Percentiles rank a stretch among this genome's conserved stretches.
Conservation (phyloP, 495 filamentous ascomycete species). For the Podospora bellae-mahoneyi region DNA sequence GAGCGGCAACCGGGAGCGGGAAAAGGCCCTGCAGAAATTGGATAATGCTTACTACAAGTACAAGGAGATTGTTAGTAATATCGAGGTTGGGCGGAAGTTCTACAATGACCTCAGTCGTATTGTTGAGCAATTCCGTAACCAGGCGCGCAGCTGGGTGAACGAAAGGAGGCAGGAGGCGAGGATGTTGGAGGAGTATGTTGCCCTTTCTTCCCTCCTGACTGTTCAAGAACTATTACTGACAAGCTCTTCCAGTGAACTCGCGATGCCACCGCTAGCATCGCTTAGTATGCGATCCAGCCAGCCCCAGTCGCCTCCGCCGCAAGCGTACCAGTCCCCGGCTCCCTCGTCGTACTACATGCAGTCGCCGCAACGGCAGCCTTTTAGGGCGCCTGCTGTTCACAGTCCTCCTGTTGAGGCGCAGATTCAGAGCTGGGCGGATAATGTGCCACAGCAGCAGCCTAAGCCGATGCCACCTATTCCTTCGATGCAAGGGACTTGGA, state of each 20-base stretch:
- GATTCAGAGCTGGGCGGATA: slow-evolving; percentile 48
- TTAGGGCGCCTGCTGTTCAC: slow-evolving; percentile 29
- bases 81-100: slow-evolving; percentile 88
- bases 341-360: slow-evolving; percentile 29
- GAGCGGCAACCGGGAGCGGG: slow-evolving; percentile 70
- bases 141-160: slow-evolving; percentile 72
- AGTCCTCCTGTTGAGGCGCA: slow-evolving; percentile 42
- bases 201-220: not conserved
- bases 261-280: slow-evolving; percentile 48
- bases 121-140: slow-evolving; percentile 68
- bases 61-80: slow-evolving; percentile 85
- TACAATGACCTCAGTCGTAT: slow-evolving; percentile 94
- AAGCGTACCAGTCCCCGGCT: slow-evolving; percentile 18
- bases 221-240: slow-evolving; percentile 14
- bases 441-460: slow-evolving; percentile 53
- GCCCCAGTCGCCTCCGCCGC: slow-evolving; percentile 16
- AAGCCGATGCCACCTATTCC: slow-evolving; percentile 45
- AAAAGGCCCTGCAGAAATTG: slow-evolving; percentile 79
- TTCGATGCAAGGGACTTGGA: slow-evolving; percentile 60
- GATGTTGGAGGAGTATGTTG: slow-evolving; percentile 64
- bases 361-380: slow-evolving; percentile 32
- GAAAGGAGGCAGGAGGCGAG: slow-evolving; percentile 76
- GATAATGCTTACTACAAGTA: slow-evolving; percentile 94
- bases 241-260: slow-evolving; percentile 38
- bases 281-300: slow-evolving; percentile 35